These are phyloP conservation scores for Starmerella apicola DNA, from an alignment of 805 yeast species.

Conservation along the genomic window DNA sequence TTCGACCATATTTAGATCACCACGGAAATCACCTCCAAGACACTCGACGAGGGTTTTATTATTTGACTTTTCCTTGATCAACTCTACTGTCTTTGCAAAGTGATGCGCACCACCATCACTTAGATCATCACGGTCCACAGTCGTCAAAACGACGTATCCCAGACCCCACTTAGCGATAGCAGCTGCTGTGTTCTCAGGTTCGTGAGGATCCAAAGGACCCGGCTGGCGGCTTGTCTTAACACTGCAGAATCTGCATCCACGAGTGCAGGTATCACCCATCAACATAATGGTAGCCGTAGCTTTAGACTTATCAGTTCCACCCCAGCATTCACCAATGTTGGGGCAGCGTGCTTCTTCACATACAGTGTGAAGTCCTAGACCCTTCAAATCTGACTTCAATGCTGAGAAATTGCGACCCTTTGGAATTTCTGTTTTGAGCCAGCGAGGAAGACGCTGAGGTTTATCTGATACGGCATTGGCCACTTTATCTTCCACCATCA, in stretches of 20 bases:
- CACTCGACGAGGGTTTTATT: slow-evolving; percentile 90
- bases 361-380: slow-evolving; percentile 81
- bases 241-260: slow-evolving; percentile 98
- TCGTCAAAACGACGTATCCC: slow-evolving; percentile 93
- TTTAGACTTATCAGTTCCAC: slow-evolving; percentile 76
- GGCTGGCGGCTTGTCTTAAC: slow-evolving; percentile 89
- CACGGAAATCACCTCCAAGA: slow-evolving; percentile 88
- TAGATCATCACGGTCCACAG: slow-evolving; percentile 94
- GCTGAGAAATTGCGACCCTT: slow-evolving; percentile 75
- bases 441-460: slow-evolving; percentile 60
- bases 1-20: slow-evolving; percentile 69
- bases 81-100: slow-evolving; percentile 72
- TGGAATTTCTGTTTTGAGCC: slow-evolving; percentile 97
- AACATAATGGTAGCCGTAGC: slow-evolving; percentile 98
- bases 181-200: slow-evolving; percentile 95
- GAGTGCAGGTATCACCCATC: slow-evolving; percentile 95
- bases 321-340: slow-evolving; percentile 99
- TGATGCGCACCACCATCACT: slow-evolving; percentile 88
- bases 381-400: slow-evolving; percentile 75
- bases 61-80: slow-evolving; percentile 68
- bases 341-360: slow-evolving; percentile 99
- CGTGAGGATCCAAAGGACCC: slow-evolving; percentile 81
- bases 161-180: slow-evolving; percentile 97
- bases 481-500: slow-evolving; percentile 51
- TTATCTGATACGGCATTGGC: slow-evolving; percentile 27